These are phyloP conservation scores for Haplographium delicatum DNA, from an alignment of 495 filamentous ascomycete species.

Conservation along the genomic window DNA sequence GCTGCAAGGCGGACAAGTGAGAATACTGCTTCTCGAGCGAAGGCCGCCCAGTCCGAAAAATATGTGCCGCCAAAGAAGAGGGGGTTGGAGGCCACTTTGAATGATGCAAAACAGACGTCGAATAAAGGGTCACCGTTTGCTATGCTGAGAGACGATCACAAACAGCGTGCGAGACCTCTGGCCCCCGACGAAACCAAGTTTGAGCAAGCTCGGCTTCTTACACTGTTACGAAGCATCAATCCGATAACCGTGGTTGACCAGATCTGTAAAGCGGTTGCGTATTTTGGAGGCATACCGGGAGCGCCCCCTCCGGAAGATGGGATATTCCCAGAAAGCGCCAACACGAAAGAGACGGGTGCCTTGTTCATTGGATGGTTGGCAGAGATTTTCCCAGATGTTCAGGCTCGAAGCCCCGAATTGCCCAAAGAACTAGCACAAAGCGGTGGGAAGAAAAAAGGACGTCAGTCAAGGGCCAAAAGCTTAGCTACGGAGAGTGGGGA, in stretches of 20 bases:
- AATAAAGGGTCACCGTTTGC: conserved; percentile 25
- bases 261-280: conserved; percentile 51
- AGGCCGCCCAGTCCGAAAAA: conserved; percentile 42
- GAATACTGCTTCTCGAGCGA: conserved; percentile 47
- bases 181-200: conserved; percentile 44
- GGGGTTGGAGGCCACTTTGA: conserved; percentile 33
- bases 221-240: conserved; percentile 45
- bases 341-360: conserved; percentile 47
- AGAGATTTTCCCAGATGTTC: conserved; percentile 49
- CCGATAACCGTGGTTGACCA: conserved; percentile 50
- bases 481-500: not conserved
- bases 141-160: conserved; percentile 19
- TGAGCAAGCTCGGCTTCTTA: conserved; percentile 50
- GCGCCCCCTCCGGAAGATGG: conserved; percentile 47
- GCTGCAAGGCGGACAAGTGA: conserved; percentile 43
- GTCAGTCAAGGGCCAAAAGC: conserved; percentile 11
- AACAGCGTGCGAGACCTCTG: conserved; percentile 28
- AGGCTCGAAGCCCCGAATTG: conserved; percentile 20
- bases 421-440: conserved; percentile 1
- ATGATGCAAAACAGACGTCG: conserved; percentile 27
- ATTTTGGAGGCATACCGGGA: conserved; percentile 52
- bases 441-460: conserved; percentile 21
- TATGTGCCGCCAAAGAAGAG: conserved; percentile 45
- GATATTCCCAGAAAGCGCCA: conserved; percentile 47
- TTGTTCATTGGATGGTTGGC: conserved; percentile 54